Percentiles rank a stretch among this genome's conserved stretches.
phyloP scores from a whole-genome alignment of 495 filamentous ascomycete genomes.

The Trichoderma virens region DNA sequence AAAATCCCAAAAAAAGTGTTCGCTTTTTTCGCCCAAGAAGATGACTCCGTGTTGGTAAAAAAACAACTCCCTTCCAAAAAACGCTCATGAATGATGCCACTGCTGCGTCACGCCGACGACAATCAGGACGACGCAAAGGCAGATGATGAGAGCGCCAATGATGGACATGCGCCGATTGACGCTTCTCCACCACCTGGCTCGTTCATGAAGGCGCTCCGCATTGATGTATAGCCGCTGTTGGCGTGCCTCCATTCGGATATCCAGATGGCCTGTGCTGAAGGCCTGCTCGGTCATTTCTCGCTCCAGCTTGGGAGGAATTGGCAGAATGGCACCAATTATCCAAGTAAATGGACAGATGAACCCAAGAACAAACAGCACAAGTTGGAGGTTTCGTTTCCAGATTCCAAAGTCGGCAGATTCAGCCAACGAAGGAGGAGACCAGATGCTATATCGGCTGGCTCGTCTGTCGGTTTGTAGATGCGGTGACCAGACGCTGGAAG shows the following conservation, averaged over 20 bases:
- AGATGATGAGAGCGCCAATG: conserved; percentile 69
- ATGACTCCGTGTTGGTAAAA: background rate
- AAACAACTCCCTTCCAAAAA: background rate
- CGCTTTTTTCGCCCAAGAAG: conserved; percentile 8
- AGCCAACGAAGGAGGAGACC: conserved; percentile 64
- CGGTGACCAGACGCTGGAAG: conserved; percentile 63
- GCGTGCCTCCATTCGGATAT: background rate
- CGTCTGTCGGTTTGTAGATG: conserved; percentile 61
- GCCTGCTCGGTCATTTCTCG: conserved; percentile 36
- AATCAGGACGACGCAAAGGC: conserved; percentile 59
- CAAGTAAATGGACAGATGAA: conserved; percentile 88
- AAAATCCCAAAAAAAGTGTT: background rate
- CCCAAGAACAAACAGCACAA: conserved; percentile 79
- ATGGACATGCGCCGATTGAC: conserved; percentile 83
- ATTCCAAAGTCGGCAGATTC: conserved; percentile 52
- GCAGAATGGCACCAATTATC: conserved; percentile 78
- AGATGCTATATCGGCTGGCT: conserved; percentile 46
- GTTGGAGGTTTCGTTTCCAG: conserved; percentile 68
- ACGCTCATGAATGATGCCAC: conserved; percentile 20
- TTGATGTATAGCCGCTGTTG: conserved; percentile 31
- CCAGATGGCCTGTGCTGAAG: background rate
- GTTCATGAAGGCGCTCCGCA: conserved; percentile 57
- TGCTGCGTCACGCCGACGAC: conserved; percentile 44
- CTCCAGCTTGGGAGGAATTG: conserved; percentile 55
- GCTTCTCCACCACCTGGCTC: conserved; percentile 86